phyloP scores from a whole-genome alignment of 2,329 filamentous ascomycete genomes.

The Phaeophleospora eucalypticola region DNA sequence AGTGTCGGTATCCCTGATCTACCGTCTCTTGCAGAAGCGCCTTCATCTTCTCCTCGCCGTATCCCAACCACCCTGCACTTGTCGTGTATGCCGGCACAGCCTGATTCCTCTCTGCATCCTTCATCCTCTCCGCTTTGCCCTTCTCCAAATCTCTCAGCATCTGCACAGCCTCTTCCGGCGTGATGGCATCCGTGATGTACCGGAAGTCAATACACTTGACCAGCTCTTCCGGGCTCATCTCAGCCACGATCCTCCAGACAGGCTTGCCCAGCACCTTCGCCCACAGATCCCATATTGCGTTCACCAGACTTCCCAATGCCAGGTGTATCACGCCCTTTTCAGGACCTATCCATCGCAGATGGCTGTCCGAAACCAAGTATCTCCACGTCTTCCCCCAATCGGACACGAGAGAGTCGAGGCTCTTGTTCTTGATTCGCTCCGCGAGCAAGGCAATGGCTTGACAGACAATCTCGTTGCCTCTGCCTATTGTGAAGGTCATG shows the following conservation, averaged over 20 bases:
- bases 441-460: constrained; percentile 75
- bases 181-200: constrained; percentile 91
- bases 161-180: constrained; percentile 72
- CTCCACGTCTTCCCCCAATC: constrained; percentile 90
- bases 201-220: constrained; percentile 88
- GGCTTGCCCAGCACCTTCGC: constrained; percentile 81
- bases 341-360: constrained; percentile 88
- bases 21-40: constrained; percentile 69
- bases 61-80: constrained; percentile 86
- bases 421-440: constrained; percentile 69
- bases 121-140: constrained; percentile 66
- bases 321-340: constrained; percentile 95
- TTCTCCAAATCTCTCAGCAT: constrained; percentile 63
- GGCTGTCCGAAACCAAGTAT: constrained; percentile 83
- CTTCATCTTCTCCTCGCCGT: constrained; percentile 83
- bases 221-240: constrained; percentile 84
- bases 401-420: constrained; percentile 69
- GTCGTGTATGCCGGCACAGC: constrained; percentile 91
- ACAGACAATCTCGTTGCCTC: constrained; percentile 90
- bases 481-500: constrained; percentile 83
- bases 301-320: constrained; percentile 77
- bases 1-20: constrained; percentile 72
- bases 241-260: constrained; percentile 83
- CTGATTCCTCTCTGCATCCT: constrained; percentile 66
- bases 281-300: constrained; percentile 95